Evolutionary conservation across 148 eudicot species (phyloP).

Genomic region (Cornus suecica): DNA sequence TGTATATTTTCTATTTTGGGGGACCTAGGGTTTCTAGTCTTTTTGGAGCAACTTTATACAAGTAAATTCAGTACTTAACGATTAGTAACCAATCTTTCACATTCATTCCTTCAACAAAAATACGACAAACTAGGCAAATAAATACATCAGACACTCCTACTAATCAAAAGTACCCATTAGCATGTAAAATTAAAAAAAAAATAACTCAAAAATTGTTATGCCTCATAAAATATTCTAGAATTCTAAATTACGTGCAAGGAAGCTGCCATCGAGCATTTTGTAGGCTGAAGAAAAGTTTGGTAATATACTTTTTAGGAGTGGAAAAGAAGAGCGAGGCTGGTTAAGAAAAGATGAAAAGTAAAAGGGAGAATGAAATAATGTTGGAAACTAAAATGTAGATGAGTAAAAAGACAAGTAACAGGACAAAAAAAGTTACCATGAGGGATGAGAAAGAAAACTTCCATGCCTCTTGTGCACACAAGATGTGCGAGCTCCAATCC

Average conservation of each 20-base stretch:
- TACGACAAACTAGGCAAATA: not conserved
- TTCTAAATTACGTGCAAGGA: not conserved
- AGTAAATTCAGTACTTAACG: not conserved
- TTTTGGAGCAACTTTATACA: not conserved
- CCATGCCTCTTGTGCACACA: not conserved
- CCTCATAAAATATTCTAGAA: not conserved
- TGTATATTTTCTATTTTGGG: not conserved
- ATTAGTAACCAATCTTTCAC: not conserved
- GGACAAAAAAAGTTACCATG: not conserved
- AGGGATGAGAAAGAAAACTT: not conserved
- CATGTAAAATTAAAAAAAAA: too few species aligned
- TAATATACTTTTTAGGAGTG: too few species aligned
- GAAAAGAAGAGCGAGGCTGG: too few species aligned
- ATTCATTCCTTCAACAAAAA: not conserved
- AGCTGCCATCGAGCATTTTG: not conserved
- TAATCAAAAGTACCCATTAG: not conserved
- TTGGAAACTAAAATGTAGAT: too few species aligned
- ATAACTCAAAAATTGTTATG: not conserved
- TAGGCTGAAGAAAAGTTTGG: too few species aligned
- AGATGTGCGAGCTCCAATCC: not conserved
- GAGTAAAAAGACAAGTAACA: too few species aligned
- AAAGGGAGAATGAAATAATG: too few species aligned
- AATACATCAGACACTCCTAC: not conserved
- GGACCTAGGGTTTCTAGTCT: not conserved
- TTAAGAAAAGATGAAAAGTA: too few species aligned